Percentiles rank a stretch among this genome's conserved stretches.
phyloP scores from a whole-genome alignment of 2,329 filamentous ascomycete genomes.

The Xylariaceae sp. region DNA sequence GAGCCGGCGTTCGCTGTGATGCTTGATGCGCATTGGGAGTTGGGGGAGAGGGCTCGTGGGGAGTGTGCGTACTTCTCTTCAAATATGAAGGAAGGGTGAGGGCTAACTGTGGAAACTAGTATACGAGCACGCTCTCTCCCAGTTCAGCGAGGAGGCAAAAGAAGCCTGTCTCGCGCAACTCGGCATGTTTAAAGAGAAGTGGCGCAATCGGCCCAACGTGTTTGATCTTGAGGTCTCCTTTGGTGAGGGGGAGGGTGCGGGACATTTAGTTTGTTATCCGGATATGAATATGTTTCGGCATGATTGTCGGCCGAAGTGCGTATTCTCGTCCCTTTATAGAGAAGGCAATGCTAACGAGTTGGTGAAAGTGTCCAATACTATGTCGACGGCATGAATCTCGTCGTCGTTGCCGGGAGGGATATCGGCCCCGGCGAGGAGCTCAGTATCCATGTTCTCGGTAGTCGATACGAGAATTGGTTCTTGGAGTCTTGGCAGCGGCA shows the following conservation, averaged over 20 bases:
- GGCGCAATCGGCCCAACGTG: conserved; percentile 28
- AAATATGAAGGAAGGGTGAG: no score
- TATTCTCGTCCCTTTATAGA: background rate
- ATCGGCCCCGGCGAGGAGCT: conserved; percentile 36
- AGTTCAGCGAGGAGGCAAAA: conserved; percentile 24
- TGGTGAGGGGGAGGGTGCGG: no score
- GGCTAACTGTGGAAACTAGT: conserved; percentile 14
- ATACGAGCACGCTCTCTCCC: conserved; percentile 29
- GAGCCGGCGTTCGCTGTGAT: conserved; percentile 32
- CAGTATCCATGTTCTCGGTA: conserved; percentile 23
- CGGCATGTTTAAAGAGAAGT: conserved; percentile 30
- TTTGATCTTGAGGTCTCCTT: no score
- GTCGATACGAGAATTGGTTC: conserved; percentile 32
- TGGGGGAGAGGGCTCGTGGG: conserved; percentile 16
- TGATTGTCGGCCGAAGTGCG: conserved; percentile 39
- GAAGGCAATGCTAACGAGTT: background rate
- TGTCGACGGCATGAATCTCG: conserved; percentile 34
- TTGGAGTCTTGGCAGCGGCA: conserved; percentile 28
- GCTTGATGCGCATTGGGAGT: conserved; percentile 16
- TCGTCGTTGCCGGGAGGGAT: conserved; percentile 34
- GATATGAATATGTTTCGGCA: conserved; percentile 36
- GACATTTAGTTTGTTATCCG: conserved; percentile 34
- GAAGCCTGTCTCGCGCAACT: conserved; percentile 31
- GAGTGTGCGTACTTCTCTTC: no score
- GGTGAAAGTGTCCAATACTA: conserved; percentile 32